A percentile compares a stretch with the other conserved stretches of the same genome.
These are phyloP conservation scores for Blechomonas ayalai DNA, from an alignment of 208 protist genomes.

Conservation along the genomic window DNA sequence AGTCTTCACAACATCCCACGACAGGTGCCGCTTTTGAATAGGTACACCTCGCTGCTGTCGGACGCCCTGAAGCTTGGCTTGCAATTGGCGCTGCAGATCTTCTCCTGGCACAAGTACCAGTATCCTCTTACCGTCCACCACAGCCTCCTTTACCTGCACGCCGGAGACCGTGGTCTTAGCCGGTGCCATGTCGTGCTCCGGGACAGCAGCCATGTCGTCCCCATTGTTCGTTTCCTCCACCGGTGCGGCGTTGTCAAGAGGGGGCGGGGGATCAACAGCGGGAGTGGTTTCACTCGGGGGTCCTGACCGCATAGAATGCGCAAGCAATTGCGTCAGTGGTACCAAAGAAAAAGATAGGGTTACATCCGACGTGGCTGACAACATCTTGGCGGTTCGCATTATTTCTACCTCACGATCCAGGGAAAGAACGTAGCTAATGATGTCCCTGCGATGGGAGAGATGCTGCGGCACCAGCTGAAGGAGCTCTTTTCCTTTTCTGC, in stretches of 20 bases:
- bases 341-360: neutral
- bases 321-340: neutral
- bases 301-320: no score
- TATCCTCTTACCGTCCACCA: conserved; percentile 42
- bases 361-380: conserved; percentile 40
- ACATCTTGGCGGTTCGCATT: conserved; percentile 41
- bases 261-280: no score
- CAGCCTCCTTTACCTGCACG: conserved; percentile 35
- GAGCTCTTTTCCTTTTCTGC: conserved; percentile 28
- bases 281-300: no score
- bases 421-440: conserved; percentile 43
- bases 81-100: conserved; percentile 40
- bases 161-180: neutral
- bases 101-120: conserved; percentile 46
- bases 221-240: neutral
- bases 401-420: conserved; percentile 62
- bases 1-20: conserved; percentile 31
- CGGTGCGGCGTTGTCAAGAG: no score
- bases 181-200: neutral
- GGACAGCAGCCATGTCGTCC: no score
- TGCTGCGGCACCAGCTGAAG: conserved; percentile 52
- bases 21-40: no score
- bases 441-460: conserved; percentile 26
- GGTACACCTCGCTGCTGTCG: no score
- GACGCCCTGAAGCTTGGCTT: conserved; percentile 19